Evolutionary conservation across 306 rosid species (phyloP).

Genomic region (Mimosa pudica): DNA sequence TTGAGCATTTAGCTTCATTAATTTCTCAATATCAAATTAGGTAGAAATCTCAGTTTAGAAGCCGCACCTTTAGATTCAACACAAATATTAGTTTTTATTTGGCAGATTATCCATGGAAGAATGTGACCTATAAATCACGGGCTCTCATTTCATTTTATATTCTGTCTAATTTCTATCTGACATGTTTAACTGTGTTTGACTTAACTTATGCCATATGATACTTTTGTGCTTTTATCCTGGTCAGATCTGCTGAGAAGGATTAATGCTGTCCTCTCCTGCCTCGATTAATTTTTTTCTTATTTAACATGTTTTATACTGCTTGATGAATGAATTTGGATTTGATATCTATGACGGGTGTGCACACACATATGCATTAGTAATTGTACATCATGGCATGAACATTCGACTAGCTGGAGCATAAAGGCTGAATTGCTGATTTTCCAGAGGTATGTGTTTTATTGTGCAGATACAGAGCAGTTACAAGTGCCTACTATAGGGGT

Average conservation of each 20-base stretch:
- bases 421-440: conserved; percentile 16
- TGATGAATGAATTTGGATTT: conserved; percentile 9
- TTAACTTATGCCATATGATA: neutral
- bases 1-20: conserved; percentile 5
- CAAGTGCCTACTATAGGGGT: conserved; percentile 96
- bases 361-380: neutral
- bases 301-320: neutral
- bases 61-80: conserved; percentile 16
- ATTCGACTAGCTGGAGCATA: conserved; percentile 14
- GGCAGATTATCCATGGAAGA: conserved; percentile 4
- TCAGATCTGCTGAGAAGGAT: neutral
- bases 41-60: neutral
- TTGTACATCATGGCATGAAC: neutral
- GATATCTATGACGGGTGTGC: neutral
- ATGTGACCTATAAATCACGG: neutral
- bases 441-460: conserved; percentile 32
- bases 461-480: conserved; percentile 91
- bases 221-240: neutral
- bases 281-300: conserved; percentile 7
- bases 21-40: neutral
- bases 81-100: conserved; percentile 6
- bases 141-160: no score
- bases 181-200: neutral
- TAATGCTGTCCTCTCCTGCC: neutral
- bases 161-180: no score